Evolutionary conservation across 2,329 filamentous ascomycete species (phyloP).

Genomic region (Ophiostoma himal-ulmi): DNA sequence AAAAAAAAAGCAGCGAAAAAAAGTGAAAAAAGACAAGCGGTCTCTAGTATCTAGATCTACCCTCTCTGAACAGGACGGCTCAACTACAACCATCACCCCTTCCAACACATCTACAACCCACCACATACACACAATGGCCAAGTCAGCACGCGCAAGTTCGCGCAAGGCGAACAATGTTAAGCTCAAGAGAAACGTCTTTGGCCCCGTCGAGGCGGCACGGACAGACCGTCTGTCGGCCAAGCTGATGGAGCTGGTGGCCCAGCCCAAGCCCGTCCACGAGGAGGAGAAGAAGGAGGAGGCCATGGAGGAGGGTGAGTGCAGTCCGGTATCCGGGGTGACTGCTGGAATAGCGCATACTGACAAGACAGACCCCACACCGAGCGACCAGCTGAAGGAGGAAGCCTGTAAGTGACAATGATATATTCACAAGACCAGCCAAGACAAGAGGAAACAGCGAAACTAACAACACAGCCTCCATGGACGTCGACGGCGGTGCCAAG

Average conservation of each 20-base stretch:
- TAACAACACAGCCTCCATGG: conserved; percentile 43
- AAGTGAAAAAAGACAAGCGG: conserved; percentile 15
- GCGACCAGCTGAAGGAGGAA: conserved; percentile 24
- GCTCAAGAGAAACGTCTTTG: conserved; percentile 76
- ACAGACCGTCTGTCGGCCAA: conserved; percentile 80
- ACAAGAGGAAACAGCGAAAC: background rate
- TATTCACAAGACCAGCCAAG: background rate
- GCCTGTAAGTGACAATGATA: conserved; percentile 13
- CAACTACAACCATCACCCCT: background rate
- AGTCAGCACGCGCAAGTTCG: conserved; percentile 71
- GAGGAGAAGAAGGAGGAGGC: conserved; percentile 34
- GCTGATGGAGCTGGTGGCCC: conserved; percentile 70
- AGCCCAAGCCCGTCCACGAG: conserved; percentile 46
- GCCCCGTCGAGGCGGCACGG: conserved; percentile 71
- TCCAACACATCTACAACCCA: background rate
- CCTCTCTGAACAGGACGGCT: background rate
- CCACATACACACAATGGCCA: conserved; percentile 60
- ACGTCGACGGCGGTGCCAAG: conserved; percentile 44
- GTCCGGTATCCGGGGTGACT: conserved; percentile 26
- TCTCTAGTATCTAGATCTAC: background rate
- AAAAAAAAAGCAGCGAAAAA: conserved; percentile 20
- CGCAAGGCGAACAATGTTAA: conserved; percentile 78
- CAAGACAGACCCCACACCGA: conserved; percentile 20
- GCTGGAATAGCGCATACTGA: background rate
- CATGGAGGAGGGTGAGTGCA: conserved; percentile 42